Percentiles rank a stretch among this genome's conserved stretches.
These are phyloP conservation scores for Suillus weaverae DNA, from an alignment of 768 basidiomycete genomes.

Conservation along the genomic window DNA sequence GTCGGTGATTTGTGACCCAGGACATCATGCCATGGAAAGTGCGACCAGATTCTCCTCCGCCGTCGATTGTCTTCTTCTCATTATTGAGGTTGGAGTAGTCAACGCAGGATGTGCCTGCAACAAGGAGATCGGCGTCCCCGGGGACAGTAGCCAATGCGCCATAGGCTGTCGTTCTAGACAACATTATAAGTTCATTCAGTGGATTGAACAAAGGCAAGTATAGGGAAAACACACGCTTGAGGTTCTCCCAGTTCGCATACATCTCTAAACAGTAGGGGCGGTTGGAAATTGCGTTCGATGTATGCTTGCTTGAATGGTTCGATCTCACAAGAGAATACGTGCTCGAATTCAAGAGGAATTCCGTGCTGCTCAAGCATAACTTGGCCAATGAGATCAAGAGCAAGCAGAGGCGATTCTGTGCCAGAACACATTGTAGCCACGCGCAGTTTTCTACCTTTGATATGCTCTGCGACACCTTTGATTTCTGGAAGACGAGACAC, in stretches of 20 bases:
- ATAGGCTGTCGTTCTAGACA: slow-evolving; percentile 82
- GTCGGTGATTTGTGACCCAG: slow-evolving; percentile 85
- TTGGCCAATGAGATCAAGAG: slow-evolving; percentile 80
- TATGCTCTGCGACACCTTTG: slow-evolving; percentile 60
- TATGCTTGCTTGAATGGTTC: slow-evolving; percentile 98
- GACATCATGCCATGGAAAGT: slow-evolving; percentile 95
- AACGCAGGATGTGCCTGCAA: slow-evolving; percentile 95
- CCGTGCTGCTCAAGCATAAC: slow-evolving; percentile 69
- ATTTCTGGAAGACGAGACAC: slow-evolving; percentile 65
- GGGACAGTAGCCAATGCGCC: slow-evolving; percentile 84
- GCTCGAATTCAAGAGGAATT: slow-evolving; percentile 71
- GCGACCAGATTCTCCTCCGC: slow-evolving; percentile 87
- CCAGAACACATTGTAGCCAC: slow-evolving; percentile 98
- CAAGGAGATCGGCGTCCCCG: slow-evolving; percentile 84
- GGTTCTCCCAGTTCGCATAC: slow-evolving; percentile 83
- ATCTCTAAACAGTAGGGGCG: slow-evolving; percentile 89
- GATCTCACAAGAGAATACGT: slow-evolving; percentile 96
- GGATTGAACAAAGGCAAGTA: background rate
- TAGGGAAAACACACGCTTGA: slow-evolving; percentile 60
- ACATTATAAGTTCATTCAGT: slow-evolving; percentile 1
- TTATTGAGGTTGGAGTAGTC: slow-evolving; percentile 97
- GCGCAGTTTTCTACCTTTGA: slow-evolving; percentile 81
- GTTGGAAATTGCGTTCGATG: slow-evolving; percentile 94
- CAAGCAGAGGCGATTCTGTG: slow-evolving; percentile 92
- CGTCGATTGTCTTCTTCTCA: slow-evolving; percentile 86